Evolutionary conservation across 208 protist species (phyloP), one percentile per base, ranked within the genome.

Genomic region (Trypanosoma melophagium): DNA sequence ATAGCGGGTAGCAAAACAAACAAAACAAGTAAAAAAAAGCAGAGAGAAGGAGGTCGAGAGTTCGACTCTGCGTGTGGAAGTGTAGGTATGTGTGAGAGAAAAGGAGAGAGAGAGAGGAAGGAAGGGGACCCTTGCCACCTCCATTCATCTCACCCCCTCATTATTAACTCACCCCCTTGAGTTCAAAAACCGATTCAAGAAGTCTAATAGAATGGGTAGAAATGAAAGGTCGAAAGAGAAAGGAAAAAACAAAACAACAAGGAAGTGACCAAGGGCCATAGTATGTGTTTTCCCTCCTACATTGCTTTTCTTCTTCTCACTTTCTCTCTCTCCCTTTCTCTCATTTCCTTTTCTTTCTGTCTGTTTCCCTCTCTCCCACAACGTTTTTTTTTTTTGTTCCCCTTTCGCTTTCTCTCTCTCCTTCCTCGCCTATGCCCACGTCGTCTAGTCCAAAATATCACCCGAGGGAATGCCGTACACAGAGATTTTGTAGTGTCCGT

Each of bases 401-500:
- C n/a, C n/a, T n/a, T n/a, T n/a, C n/a, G n/a, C n/a, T n/a, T 50
- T 58, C 24, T 10, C 35, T 31, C 25, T 31, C 28, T 3, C 3
- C 4, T 31, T 58, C 25, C 16, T 17, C 25, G 24, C 52, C 25
- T 53, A 49, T 41, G 1, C 4, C 4, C 28, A 53, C 13, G 25
- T 1, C 7, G 21, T 69, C 54, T 79, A 86, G 19, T 63, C 69
- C 63, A 87, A 52, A 31, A 81, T 81, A 50, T 92, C 83, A 21
- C 89, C 89, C 4, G 82, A 83, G 8, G 89, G 89, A 50, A 95
- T 89, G 52, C 87, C 86, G 64, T 95, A 91, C 31, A 93, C 85
- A 45, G 84, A 95, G 28, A 93, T 75, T 74, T 95, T 95, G 63
- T 89, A 80, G 74, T 95, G 90, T 9, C 90, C 90, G 73, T 95